These are phyloP conservation scores for Fusarium oxysporum DNA, from an alignment of 2,329 filamentous ascomycete species.

Conservation along the genomic window DNA sequence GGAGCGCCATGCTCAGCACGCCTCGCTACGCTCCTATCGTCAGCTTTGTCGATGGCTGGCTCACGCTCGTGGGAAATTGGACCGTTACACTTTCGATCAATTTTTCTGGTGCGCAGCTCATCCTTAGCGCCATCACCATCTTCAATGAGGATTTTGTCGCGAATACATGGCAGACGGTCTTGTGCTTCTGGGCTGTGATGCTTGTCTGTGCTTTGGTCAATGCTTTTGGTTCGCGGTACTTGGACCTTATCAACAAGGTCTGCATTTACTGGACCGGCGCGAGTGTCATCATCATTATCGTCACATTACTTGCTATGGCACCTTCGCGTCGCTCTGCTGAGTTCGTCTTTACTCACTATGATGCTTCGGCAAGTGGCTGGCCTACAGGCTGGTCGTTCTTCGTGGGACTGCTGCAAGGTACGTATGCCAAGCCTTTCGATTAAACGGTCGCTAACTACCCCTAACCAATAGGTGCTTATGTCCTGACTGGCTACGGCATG, in stretches of 20 bases:
- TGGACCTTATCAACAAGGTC: constrained; percentile 76
- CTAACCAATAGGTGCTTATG: constrained; percentile 51
- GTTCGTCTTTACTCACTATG: constrained; percentile 76
- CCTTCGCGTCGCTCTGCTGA: constrained; percentile 71
- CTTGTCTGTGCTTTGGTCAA: constrained; percentile 74
- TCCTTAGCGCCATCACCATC: constrained; percentile 75
- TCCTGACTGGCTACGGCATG: constrained; percentile 62
- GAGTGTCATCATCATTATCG: constrained; percentile 77
- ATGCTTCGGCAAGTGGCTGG: constrained; percentile 77
- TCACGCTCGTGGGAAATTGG: constrained; percentile 78
- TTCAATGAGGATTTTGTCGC: constrained; percentile 70
- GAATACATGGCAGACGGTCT: constrained; percentile 77
- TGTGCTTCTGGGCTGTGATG: constrained; percentile 78
- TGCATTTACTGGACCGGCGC: constrained; percentile 80
- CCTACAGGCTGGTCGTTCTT: constrained; percentile 72
- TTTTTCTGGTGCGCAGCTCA: constrained; percentile 76
- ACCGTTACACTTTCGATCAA: constrained; percentile 77
- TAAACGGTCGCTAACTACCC: constrained; percentile 10
- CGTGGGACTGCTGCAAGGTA: constrained; percentile 64
- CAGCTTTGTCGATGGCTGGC: constrained; percentile 80
- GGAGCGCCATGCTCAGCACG: constrained; percentile 75
- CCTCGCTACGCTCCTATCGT: constrained; percentile 70
- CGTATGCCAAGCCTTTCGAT: constrained; percentile 44
- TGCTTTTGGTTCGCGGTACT: constrained; percentile 67
- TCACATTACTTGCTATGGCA: constrained; percentile 74